A percentile compares a stretch with the other conserved stretches of the same genome.
phyloP scores from a whole-genome alignment of 1,139 yeast genomes.

The Geotrichum phurueaensis region DNA sequence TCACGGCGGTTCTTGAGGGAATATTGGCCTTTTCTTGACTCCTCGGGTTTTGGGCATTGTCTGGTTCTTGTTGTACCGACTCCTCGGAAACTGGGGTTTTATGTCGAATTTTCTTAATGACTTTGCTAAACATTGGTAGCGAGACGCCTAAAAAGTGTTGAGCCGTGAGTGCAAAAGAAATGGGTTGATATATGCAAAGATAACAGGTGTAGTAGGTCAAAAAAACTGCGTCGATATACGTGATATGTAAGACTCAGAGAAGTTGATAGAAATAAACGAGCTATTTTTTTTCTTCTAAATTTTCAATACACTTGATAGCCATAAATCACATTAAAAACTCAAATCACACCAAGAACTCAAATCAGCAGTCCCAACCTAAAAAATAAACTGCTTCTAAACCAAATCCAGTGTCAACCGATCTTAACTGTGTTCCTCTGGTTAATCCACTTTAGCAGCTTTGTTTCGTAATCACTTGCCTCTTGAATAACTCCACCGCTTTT shows the following conservation, averaged over 20 bases:
- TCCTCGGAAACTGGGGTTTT: background rate
- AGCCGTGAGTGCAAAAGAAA: background rate
- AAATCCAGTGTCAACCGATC: background rate
- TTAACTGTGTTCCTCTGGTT: background rate
- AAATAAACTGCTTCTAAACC: background rate
- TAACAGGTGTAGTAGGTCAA: background rate
- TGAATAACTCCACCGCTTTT: background rate
- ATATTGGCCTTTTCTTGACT: background rate
- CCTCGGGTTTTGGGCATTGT: background rate
- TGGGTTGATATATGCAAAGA: background rate
- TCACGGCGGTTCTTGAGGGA: background rate
- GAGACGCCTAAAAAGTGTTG: background rate
- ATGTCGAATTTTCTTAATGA: background rate
- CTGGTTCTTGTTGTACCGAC: background rate
- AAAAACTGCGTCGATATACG: background rate
- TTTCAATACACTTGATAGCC: background rate
- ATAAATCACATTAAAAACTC: background rate
- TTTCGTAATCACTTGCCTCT: background rate
- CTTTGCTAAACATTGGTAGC: background rate
- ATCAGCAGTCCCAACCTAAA: background rate
- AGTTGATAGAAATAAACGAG: background rate
- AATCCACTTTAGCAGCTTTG: background rate
- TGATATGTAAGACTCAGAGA: background rate
- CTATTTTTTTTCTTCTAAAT: background rate
- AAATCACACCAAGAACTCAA: background rate